Evolutionary conservation across 1,284 basidiomycete species (phyloP).

Genomic region (Ceratobasidium sp.): DNA sequence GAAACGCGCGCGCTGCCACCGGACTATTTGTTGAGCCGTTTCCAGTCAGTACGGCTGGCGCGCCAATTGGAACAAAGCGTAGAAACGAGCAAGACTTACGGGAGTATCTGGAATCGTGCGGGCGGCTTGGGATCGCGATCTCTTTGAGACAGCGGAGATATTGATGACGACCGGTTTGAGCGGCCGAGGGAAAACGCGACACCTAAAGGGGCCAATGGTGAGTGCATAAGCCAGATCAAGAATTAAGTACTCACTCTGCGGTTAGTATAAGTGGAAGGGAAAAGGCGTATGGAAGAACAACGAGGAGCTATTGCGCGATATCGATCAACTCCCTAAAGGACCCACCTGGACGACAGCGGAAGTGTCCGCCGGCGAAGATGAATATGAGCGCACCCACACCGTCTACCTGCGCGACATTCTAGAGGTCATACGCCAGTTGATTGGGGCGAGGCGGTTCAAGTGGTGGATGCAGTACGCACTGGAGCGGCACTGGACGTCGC

Average conservation of each 20-base stretch:
- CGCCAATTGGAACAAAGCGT: not conserved
- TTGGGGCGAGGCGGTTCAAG: constrained; percentile 14
- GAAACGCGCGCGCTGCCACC: not conserved
- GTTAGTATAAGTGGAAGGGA: constrained; percentile 1
- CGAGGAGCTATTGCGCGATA: constrained; percentile 5
- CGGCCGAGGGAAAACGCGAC: not conserved
- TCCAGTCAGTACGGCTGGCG: constrained; percentile 16
- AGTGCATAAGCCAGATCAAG: too few relatives aligned
- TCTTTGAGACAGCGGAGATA: constrained; percentile 12
- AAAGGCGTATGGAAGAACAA: constrained; percentile 14
- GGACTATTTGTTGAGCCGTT: constrained; percentile 17
- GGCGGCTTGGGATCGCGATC: constrained; percentile 1
- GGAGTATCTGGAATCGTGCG: not conserved
- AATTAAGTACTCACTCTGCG: not conserved
- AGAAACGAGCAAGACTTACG: not conserved
- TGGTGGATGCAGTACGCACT: not conserved
- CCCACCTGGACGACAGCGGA: constrained; percentile 3
- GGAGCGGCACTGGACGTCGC: constrained; percentile 25
- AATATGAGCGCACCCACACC: not conserved
- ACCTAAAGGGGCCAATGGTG: not conserved
- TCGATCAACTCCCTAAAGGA: not conserved
- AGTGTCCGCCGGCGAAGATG: not conserved
- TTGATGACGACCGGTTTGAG: constrained; percentile 31
- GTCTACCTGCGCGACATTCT: constrained; percentile 1
- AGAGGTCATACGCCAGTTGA: not conserved